Base-by-base conservation (phyloP, 1,284 basidiomycete genomes). In the Ganoderma meredithae region DNA sequence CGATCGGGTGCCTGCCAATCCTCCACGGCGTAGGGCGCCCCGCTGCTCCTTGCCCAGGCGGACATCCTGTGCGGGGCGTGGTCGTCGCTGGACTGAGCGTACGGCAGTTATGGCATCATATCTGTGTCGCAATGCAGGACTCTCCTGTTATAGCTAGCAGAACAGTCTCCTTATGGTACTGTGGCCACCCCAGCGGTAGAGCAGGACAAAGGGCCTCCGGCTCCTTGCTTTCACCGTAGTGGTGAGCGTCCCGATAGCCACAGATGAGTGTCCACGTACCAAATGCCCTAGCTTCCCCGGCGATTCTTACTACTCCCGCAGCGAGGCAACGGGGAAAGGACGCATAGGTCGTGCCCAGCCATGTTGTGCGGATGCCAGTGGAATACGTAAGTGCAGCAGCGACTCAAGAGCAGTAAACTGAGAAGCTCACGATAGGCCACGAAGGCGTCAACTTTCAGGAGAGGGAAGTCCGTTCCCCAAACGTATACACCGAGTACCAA, bases 1-100 rank as follows among this genome's bases (percentile, higher is more conserved):
- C 55, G 36, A 58, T 58, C 55, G 33, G 36, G 55, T 58, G 17
- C 55, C 55, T 58, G 55, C 27, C 36, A 19, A 58, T 58, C 55
- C 31, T 12, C 55, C 55, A 33, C 33, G 55, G 39, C 19, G 33
- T 27, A 58, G n/a, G 55, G 55, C 33, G 17, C 9, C 31, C 33
- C 55, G 55, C 36, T 58, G 36, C 15, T 10, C 52, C 12, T 58
- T 22, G 31, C 55, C 55, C 55, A 39, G 55, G 33, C n/a, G 15
- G 55, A 39, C 55, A 39, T 39, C n/a, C 36, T 19, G 31, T 13
- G 55, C 55, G 17, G 33, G 33, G 55, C 17, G 36, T 39, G 55
- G 53, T 55, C 53, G 31, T 33, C 53, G 53, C 53, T 55, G 53
- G 33, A 36, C 19, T 39, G 19, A 19, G 17, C 19, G 19, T 39